Evolutionary conservation across 148 eudicot genomes (phyloP), one percentile per base, ranked within the genome.

Genomic region (Chenopodium berlandieri): DNA sequence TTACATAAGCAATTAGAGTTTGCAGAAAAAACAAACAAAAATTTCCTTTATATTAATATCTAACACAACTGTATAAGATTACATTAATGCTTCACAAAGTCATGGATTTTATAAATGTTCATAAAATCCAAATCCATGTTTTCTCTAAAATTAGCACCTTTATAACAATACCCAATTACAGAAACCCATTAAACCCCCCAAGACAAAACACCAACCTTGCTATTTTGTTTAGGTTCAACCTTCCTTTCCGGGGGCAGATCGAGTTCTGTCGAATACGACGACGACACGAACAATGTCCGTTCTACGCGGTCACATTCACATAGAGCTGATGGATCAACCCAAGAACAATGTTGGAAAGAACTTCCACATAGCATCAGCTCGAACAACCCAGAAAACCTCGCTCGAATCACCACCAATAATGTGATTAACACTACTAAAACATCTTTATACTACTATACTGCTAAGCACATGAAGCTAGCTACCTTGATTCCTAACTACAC

Each of bases 81-180:
- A 84, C 80, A 84, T 79, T 83, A 75, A 79, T 76, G 84, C 73
- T 82, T 82, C 84, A 82, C 82, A 83, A 83, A 65, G 71, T 48
- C 83, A 80, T 84, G 83, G 78, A 71, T 70, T 76, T 77, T 71
- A 75, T 40, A 40, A 40, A 40, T 79, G 47, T 62, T 23, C 82
- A 66, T 27, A 79, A 71, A 75, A 79, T 75, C 80, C 86, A 71
- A 75, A 79, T 75, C 80, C 86, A 79, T 58, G 80, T 48, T 17
- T 56, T 76, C 74, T 23, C 83, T 84, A 80, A 84, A 80, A 84
- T 84, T 80, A 84, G 86, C 68, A 80, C 63, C 83, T 4, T 70
- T 84, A 80, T 77, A 77, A 48, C 72, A 75, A 72, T 72, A 84
- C 71, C 67, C 64, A 80, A 62, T 70, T 63, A 80, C 83, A 80